These are phyloP conservation scores for Salix arbutifolia DNA, from an alignment of 345 rosid genomes.

Conservation along the genomic window DNA sequence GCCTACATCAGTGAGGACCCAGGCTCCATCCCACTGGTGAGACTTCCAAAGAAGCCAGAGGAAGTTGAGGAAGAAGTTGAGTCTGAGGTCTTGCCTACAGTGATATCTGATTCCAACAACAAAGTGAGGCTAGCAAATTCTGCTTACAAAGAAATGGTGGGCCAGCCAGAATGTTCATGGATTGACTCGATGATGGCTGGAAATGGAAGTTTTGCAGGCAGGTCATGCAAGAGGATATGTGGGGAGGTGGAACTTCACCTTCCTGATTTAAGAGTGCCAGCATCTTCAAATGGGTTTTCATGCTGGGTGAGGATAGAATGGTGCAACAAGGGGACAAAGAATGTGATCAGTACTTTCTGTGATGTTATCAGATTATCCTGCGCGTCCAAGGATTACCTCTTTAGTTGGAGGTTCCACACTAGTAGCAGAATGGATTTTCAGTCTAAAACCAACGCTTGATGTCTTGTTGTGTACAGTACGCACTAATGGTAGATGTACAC, in stretches of 20 bases:
- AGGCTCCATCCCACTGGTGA: slow-evolving; percentile 9
- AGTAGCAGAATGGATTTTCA: slow-evolving; percentile 30
- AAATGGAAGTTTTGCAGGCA: slow-evolving; percentile 17
- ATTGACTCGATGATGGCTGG: slow-evolving; percentile 51
- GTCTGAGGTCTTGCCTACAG: slow-evolving; percentile 58
- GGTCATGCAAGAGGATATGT: slow-evolving; percentile 57
- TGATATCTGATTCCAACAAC: slow-evolving; percentile 72
- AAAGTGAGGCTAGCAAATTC: slow-evolving; percentile 82
- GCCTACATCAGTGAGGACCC: slow-evolving; percentile 46
- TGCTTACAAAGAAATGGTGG: slow-evolving; percentile 88
- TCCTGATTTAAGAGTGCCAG: slow-evolving; percentile 36
- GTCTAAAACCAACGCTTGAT: slow-evolving; percentile 26
- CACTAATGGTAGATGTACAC: not conserved
- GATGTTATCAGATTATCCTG: slow-evolving; percentile 60
- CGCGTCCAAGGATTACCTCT: slow-evolving; percentile 62
- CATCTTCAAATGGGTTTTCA: slow-evolving; percentile 52
- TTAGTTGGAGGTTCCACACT: slow-evolving; percentile 76
- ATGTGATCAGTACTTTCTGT: slow-evolving; percentile 50
- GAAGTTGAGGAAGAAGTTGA: slow-evolving; percentile 84
- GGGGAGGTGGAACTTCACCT: slow-evolving; percentile 69
- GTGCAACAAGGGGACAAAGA: slow-evolving; percentile 55
- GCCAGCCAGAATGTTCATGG: slow-evolving; percentile 96
- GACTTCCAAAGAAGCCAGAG: slow-evolving; percentile 40
- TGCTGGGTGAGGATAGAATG: slow-evolving; percentile 94
- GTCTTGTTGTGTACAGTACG: not conserved